A percentile compares a stretch with the other conserved stretches of the same genome.
Evolutionary conservation across 805 yeast genomes (phyloP).

Genomic region (Isabelozyma pseudorhagii): DNA sequence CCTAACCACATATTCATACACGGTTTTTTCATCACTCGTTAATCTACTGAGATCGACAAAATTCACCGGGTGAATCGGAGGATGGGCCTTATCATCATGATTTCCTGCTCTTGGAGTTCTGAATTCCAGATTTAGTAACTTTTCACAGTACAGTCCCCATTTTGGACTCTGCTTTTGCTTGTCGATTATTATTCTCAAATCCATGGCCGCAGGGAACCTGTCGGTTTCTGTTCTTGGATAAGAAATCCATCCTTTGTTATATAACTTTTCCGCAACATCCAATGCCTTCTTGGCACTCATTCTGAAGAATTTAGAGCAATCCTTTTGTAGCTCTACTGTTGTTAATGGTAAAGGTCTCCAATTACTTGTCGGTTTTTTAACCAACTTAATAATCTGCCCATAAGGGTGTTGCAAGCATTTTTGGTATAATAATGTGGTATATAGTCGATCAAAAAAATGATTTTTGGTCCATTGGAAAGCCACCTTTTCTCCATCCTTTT

Average conservation of each 20-base stretch:
- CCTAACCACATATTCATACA: slow-evolving; percentile 83
- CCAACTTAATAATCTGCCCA: slow-evolving; percentile 51
- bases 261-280: slow-evolving; percentile 75
- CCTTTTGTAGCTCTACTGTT: slow-evolving; percentile 88
- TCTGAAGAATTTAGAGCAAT: slow-evolving; percentile 71
- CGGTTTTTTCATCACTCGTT: slow-evolving; percentile 52
- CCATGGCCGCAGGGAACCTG: slow-evolving; percentile 73
- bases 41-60: slow-evolving; percentile 32
- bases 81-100: slow-evolving; percentile 94
- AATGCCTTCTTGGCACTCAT: slow-evolving; percentile 79
- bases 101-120: slow-evolving; percentile 74
- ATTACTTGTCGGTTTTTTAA: slow-evolving; percentile 64
- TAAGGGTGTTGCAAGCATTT: slow-evolving; percentile 50
- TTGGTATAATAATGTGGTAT: slow-evolving; percentile 63
- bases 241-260: slow-evolving; percentile 81
- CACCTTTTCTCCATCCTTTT: slow-evolving; percentile 38
- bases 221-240: slow-evolving; percentile 99
- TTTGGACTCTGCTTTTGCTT: slow-evolving; percentile 51
- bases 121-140: slow-evolving; percentile 37
- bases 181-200: slow-evolving; percentile 57
- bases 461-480: slow-evolving; percentile 70
- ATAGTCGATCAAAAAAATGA: slow-evolving; percentile 68
- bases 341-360: slow-evolving; percentile 89
- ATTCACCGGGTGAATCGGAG: slow-evolving; percentile 90
- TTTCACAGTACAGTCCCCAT: slow-evolving; percentile 75